Base-by-base conservation (phyloP, 2,329 filamentous ascomycete genomes). In the Claviceps pazoutovae region DNA sequence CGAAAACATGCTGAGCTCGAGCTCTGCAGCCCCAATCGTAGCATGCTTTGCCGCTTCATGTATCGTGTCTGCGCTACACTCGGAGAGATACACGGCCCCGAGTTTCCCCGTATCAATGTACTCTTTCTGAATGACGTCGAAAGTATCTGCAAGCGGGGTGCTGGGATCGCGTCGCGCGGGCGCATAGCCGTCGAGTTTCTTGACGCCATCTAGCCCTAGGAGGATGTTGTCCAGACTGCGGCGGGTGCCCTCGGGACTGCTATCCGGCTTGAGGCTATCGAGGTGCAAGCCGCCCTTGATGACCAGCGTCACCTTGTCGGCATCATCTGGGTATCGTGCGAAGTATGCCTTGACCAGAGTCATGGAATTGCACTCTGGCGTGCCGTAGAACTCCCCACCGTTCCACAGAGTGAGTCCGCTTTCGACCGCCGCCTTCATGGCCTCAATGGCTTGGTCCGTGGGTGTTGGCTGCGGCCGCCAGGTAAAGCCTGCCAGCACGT, bases 301-400 rank as follows among this genome's bases (percentile, higher is more conserved):
- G 58, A 72, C 74, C 46, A 86, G 65, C 11, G 82, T 71, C 9
- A 85, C 71, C 60, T 80, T 79, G 48, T 74, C 68, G 7, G 80
- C 79, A 56, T 84, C 78, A 55, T 82, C 76, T 1, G 83, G 82
- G 60, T 84, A 76, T 54, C 74, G 72, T 36, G 71, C 71, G 60
- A 86, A 83, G 66, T 85, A 86, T 26, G 72, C 69, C 54, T 78
- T 73, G 34, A 86, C 65, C 9, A 85, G 65, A 36, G 76, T 74
- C 59, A 83, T 79, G 60, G 64, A 68, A 66, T 84, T 82, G 59
- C 72, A 72, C 19, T 77, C 69, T 1, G 74, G 73, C 0, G 71
- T 68, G 41, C 82, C 82, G 66, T 86, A 86, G 60, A 84, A 75
- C 60, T 84, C 79, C 55, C 73, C 81, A 39, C 71, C 80, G 58